Evolutionary conservation across 495 filamentous ascomycete species (phyloP).

Genomic region (Penicillium egyptiacum): DNA sequence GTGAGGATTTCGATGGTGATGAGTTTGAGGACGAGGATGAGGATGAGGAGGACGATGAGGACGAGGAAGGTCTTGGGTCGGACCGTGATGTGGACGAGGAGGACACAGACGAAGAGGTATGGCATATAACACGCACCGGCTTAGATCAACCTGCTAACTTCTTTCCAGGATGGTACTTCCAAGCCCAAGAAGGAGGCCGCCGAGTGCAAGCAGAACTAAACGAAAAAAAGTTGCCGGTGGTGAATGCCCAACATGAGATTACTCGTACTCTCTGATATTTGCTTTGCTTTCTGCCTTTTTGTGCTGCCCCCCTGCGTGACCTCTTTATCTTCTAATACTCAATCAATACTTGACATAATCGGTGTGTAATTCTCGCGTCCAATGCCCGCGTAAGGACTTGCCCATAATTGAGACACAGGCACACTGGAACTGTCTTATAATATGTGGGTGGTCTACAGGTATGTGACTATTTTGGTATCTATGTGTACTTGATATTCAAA

Average conservation of each 20-base stretch:
- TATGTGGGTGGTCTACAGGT: not conserved
- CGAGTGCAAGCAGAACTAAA: slow-evolving; percentile 98
- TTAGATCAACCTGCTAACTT: slow-evolving; percentile 28
- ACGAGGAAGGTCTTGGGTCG: slow-evolving; percentile 69
- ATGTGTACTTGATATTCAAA: too few species aligned
- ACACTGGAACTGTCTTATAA: not conserved
- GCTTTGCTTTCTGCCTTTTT: slow-evolving; percentile 34
- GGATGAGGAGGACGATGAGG: slow-evolving; percentile 77
- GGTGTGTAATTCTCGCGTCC: slow-evolving; percentile 25
- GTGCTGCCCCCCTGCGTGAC: slow-evolving; percentile 29
- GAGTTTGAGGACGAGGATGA: slow-evolving; percentile 91
- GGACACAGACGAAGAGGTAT: slow-evolving; percentile 93
- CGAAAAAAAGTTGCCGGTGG: slow-evolving; percentile 18
- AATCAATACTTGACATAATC: slow-evolving; percentile 35
- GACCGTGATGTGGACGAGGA: slow-evolving; percentile 54
- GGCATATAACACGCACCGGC: slow-evolving; percentile 18
- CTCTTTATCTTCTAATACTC: slow-evolving; percentile 34
- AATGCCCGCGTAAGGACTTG: not conserved
- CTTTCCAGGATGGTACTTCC: slow-evolving; percentile 76
- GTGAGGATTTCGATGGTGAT: slow-evolving; percentile 81
- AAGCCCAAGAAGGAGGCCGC: slow-evolving; percentile 99
- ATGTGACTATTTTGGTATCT: not conserved
- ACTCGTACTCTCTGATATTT: slow-evolving; percentile 30
- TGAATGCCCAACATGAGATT: slow-evolving; percentile 25
- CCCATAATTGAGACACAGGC: not conserved